Base-by-base conservation (phyloP, 345 rosid genomes). In the Cochlearia excelsa region DNA sequence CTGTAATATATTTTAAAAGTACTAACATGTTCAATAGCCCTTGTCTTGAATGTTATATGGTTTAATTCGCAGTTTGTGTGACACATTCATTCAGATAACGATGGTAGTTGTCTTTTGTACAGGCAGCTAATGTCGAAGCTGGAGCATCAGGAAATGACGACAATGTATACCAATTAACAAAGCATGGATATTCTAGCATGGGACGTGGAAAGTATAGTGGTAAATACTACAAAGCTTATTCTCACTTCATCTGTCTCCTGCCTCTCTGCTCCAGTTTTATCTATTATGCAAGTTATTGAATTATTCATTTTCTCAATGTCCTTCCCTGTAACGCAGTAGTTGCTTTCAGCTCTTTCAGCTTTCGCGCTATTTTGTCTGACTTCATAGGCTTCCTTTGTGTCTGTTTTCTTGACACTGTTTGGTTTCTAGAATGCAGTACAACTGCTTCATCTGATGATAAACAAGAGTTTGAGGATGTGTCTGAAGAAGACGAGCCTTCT, bases 381-480 rank as follows among this genome's bases (percentile, higher is more conserved):
- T 33, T 3, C 47, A 4, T 53, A 51, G 4, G 46, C 30, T 41
- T 62, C 34, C 29, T 43, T 29, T 69, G 47, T 51, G 43, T 63
- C 33, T 70, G 35, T 33, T 61, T 45, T 31, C 66, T 70, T 64
- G 57, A 71, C 71, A 48, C 38, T 33, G 38, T 62, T 65, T 54
- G 74, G 68, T 72, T 82, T 75, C 67, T 84, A 93, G 97, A 87
- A 78, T 90, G 87, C 82, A 90, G 97, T 79, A 87, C 95, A 9
- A 87, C 97, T 37, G 92, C 85, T 77, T 93, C 99, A 65, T 93
- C 97, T 70, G 99, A 90, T 74, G 99, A 80, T 70, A 72, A 89
- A 54, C 99, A 78, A 78, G 97, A 90, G 75, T 78, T 81, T 54
- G 97, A 85, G 69, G 90, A 82, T 59, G 82, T 75, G 9, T 88